These are phyloP conservation scores for Pleurotus cornucopiae DNA, from an alignment of 768 basidiomycete species.

Conservation along the genomic window DNA sequence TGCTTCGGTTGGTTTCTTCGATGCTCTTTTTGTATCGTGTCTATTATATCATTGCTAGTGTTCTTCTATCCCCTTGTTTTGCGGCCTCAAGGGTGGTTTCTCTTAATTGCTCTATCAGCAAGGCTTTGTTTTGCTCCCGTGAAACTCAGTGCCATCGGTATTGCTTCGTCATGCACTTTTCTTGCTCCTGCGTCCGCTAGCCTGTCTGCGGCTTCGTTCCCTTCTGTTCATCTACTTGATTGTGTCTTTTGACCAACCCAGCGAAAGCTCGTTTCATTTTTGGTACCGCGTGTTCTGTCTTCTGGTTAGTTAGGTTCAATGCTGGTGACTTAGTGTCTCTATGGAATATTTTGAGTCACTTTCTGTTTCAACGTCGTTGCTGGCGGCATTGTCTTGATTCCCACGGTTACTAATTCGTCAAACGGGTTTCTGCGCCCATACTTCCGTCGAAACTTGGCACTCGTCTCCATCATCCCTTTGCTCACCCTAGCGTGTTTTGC, in stretches of 20 bases:
- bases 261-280: too few relatives aligned
- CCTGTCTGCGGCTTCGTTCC: too few relatives aligned
- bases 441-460: not conserved
- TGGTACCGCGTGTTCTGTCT: too few relatives aligned
- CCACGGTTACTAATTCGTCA: constrained; percentile 1
- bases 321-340: too few relatives aligned
- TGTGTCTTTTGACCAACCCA: too few relatives aligned
- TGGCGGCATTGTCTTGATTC: not conserved
- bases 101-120: constrained; percentile 12
- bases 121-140: not conserved
- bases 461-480: not conserved
- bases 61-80: not conserved
- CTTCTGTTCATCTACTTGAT: too few relatives aligned
- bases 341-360: too few relatives aligned
- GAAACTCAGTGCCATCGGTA: too few relatives aligned
- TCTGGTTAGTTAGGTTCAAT: too few relatives aligned
- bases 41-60: not conserved
- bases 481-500: not conserved
- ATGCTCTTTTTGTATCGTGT: constrained; percentile 2
- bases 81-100: not conserved
- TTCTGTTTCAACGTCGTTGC: too few relatives aligned
- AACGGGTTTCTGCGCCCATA: not conserved
- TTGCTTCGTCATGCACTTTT: not conserved
- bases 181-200: too few relatives aligned
- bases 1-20: not conserved